Base-by-base conservation (phyloP, 208 protist species). In the Trypanosoma brucei region DNA sequence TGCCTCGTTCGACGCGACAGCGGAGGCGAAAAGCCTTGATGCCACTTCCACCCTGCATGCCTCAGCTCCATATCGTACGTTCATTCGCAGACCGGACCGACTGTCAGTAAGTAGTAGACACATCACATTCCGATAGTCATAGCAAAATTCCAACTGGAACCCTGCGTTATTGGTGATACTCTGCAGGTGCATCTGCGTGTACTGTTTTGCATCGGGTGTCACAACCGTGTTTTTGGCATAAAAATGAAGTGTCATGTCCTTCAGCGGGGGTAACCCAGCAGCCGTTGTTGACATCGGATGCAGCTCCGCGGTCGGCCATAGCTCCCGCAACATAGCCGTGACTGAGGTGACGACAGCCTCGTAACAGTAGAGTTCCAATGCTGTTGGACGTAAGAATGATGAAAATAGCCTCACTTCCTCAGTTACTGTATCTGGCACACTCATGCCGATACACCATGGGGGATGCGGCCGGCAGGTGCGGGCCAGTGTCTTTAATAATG, bases 401-500 rank as follows among this genome's bases (percentile, higher is more conserved):
- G 37, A 37, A 61, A 79, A 84, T 44, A 61, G 58, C 46, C 55
- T 55, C 33, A 79, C 30, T 68, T 84, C 78, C 37, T 79, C 65
- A 9, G 30, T 66, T 6, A 66, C 31, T 14, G 22, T 40, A 2
- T 62, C 45, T 36, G 55, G 60, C 22, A 72, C 60, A 8, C 14
- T 33, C 45, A 48, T 11, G 30, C 73, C 70, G 14, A 84, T 69
- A 46, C 73, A 84, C 73, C 78, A 84, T 45, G 78, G 73, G 31
- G 70, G 68, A 3, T 33, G 75, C n/a, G 73, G 72, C 6, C 67
- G 50, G 45, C 73, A 79, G 37, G 75, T 49, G 51, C 70, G 65
- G 7, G 73, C 73, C 31, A 79, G 63, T 8, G 73, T 51, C 48
- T 83, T 79, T 44, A 74, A 61, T 33, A 75, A 45, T 48, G 78